Percentiles rank a stretch among this genome's conserved stretches.
These are phyloP conservation scores for Volvariella volvacea DNA, from an alignment of 1,284 basidiomycete genomes.

Conservation along the genomic window DNA sequence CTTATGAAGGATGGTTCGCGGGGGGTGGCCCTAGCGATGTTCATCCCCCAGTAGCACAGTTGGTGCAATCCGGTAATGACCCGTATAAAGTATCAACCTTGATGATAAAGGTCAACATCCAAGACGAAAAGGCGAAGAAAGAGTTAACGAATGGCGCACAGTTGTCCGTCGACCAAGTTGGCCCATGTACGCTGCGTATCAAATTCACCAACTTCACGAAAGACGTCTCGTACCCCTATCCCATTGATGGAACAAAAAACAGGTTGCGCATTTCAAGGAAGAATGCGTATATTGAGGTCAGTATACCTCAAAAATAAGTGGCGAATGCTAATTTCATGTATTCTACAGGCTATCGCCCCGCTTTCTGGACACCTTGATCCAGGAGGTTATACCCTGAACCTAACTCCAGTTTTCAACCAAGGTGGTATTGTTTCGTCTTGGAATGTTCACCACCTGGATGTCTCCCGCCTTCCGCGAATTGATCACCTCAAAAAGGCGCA, in stretches of 20 bases:
- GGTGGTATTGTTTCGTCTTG: slow-evolving; percentile 14
- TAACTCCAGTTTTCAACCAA: slow-evolving; percentile 15
- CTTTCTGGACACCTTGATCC: slow-evolving; percentile 5
- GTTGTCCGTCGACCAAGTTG: slow-evolving; percentile 20
- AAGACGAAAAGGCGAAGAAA: slow-evolving; percentile 5
- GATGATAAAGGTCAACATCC: slow-evolving; percentile 3
- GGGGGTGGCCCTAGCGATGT: neutral
- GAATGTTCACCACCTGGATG: slow-evolving; percentile 22
- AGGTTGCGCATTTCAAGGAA: slow-evolving; percentile 22
- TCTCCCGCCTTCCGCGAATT: slow-evolving; percentile 16
- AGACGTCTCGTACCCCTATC: slow-evolving; percentile 26
- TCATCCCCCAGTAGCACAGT: neutral
- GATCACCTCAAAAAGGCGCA: slow-evolving; percentile 8
- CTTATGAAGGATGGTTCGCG: neutral
- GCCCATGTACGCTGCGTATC: slow-evolving; percentile 25
- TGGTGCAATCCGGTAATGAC: neutral
- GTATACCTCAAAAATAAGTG: slow-evolving; percentile 8
- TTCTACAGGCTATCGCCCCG: slow-evolving; percentile 13
- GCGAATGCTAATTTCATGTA: slow-evolving; percentile 9
- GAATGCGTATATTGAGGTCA: slow-evolving; percentile 24
- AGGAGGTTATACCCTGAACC: slow-evolving; percentile 20
- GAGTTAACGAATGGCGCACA: slow-evolving; percentile 10
- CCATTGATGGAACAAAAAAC: slow-evolving; percentile 20
- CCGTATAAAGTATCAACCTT: neutral
- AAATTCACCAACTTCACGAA: slow-evolving; percentile 19